A percentile compares a stretch with the other conserved stretches of the same genome.
Evolutionary conservation across 495 filamentous ascomycete genomes (phyloP).

Genomic region (Aspergillus baeticus): DNA sequence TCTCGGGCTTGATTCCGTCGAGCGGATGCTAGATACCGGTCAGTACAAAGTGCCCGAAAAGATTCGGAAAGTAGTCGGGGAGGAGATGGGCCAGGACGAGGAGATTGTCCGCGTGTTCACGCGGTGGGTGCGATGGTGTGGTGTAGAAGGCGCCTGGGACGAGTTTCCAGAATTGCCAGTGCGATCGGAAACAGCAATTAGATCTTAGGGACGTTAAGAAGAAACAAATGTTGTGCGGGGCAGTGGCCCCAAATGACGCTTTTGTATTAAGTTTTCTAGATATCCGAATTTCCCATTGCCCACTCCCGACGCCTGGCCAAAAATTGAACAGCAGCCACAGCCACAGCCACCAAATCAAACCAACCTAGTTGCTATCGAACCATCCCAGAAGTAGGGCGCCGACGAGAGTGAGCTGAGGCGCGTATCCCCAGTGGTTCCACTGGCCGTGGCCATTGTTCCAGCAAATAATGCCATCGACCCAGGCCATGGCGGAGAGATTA

Average conservation of each 20-base stretch:
- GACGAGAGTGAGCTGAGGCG: constrained; percentile 35
- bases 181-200: too few species aligned
- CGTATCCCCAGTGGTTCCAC: constrained; percentile 56
- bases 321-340: too few species aligned
- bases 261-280: too few species aligned
- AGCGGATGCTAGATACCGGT: neutral
- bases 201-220: too few species aligned
- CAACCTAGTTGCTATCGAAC: neutral
- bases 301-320: too few species aligned
- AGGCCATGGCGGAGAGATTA: constrained; percentile 37
- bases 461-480: constrained; percentile 47
- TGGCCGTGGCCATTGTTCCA: constrained; percentile 40
- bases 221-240: too few species aligned
- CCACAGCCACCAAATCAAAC: too few species aligned
- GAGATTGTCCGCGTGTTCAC: neutral
- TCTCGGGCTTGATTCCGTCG: neutral
- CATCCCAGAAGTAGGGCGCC: constrained; percentile 24
- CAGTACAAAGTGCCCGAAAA: neutral
- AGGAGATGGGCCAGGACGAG: constrained; percentile 1
- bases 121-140: neutral
- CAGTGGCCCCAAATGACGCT: neutral
- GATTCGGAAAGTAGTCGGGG: neutral
- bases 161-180: neutral
- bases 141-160: neutral
- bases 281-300: too few species aligned